Evolutionary conservation across 805 yeast species (phyloP).

Genomic region (Saitoella complicata): DNA sequence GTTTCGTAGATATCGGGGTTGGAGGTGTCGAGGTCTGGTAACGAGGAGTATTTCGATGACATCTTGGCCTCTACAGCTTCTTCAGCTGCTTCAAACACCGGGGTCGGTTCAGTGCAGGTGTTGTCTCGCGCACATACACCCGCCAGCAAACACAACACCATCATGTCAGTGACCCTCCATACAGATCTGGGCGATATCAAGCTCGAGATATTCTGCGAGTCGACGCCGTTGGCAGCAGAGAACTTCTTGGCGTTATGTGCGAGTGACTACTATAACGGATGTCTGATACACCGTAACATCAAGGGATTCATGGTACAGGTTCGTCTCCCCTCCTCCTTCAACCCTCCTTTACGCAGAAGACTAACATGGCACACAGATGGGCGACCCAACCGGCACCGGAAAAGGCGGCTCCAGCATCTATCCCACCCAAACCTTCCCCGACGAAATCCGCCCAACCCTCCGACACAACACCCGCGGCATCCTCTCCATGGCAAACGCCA

Average conservation of each 20-base stretch:
- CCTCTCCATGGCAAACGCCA: constrained; percentile 38
- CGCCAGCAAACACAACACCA: too few species aligned
- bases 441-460: constrained; percentile 15
- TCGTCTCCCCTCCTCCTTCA: neutral
- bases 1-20: too few species aligned
- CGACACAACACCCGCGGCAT: constrained; percentile 16
- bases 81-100: too few species aligned
- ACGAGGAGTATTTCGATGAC: too few species aligned
- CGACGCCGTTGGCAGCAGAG: constrained; percentile 26
- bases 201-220: constrained; percentile 25
- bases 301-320: constrained; percentile 31
- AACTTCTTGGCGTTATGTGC: constrained; percentile 33
- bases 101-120: too few species aligned
- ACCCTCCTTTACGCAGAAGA: too few species aligned
- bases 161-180: constrained; percentile 14
- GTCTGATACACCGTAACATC: constrained; percentile 22
- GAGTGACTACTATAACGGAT: constrained; percentile 24
- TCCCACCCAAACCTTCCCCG: constrained; percentile 17
- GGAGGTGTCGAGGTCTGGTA: too few species aligned
- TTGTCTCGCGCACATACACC: too few species aligned
- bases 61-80: too few species aligned
- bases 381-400: constrained; percentile 20
- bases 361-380: constrained; percentile 23
- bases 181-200: constrained; percentile 27
- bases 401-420: constrained; percentile 19